Base-by-base conservation (phyloP, 768 basidiomycete genomes). In the Xanthoconium stramineum region DNA sequence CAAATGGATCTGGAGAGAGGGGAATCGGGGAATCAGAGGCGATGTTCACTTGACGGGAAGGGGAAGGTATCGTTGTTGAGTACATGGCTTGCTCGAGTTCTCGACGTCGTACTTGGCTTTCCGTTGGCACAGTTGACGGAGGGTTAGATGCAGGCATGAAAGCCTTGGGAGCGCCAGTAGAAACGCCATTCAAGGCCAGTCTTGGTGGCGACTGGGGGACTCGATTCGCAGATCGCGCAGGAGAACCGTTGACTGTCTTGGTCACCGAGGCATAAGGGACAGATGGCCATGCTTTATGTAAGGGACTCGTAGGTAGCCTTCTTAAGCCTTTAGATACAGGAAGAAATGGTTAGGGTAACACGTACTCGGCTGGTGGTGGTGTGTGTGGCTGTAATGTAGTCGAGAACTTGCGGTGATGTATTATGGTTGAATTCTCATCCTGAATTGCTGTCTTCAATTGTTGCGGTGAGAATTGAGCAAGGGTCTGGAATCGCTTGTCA, bases 1-100 rank as follows among this genome's bases (percentile, higher is more conserved):
- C 84, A 64, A 92, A 91, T 29, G 90, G 90, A 72, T 92, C 90
- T 9, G 90, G 88, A 11, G 89, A 88, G n/a, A 91, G 75, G 38
- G 91, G 91, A 53, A 91, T 88, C 20, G 88, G 86, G 2, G 85
- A 84, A 40, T 76, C 77, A 10, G 73, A 57, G 32, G 61, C 44
- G 62, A 56, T 37, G 53, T 66, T 51, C 57, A 61, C 44, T 50
- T 66, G 63, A 52, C 35, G 60, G 32, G 66, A 61, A 52, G 69
- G 59, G 28, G 72, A 61, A 19, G 71, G 66, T 29, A 71, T 67
- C 42, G 73, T 68, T 30, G 75, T 65, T 24, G 79, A 76, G 67
- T 83, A 86, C 19, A 74, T 64, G 13, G 66, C 69, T 30, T 78
- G 75, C 50, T 83, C 78, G 52, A 83, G 79, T 58, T 83, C 81